phyloP scores from a whole-genome alignment of 495 filamentous ascomycete genomes.

The Aspergillus cavernicola region DNA sequence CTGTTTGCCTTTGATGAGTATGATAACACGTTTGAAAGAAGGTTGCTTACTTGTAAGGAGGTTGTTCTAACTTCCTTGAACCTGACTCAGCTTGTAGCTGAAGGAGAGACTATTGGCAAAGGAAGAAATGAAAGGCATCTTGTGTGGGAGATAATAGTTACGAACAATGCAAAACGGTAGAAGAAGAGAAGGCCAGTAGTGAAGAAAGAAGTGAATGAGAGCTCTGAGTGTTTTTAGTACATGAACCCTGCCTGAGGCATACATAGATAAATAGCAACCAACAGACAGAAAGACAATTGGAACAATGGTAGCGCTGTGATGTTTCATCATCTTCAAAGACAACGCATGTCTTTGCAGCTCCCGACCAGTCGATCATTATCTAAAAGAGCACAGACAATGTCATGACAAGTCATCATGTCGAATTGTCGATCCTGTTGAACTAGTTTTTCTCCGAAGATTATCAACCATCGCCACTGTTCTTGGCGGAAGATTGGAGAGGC shows the following conservation, averaged over 20 bases:
- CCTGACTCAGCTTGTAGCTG: not conserved
- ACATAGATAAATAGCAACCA: too few relatives aligned
- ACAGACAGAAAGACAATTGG: too few relatives aligned
- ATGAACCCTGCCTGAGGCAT: conserved; percentile 1
- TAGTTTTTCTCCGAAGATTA: not conserved
- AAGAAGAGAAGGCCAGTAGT: too few relatives aligned
- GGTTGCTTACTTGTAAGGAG: not conserved
- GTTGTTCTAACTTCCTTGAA: not conserved
- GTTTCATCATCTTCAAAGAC: not conserved
- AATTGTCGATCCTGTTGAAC: not conserved
- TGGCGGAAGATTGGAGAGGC: conserved; percentile 3
- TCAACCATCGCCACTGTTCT: not conserved
- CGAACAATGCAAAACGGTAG: too few relatives aligned
- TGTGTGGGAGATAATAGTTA: too few relatives aligned
- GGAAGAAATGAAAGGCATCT: not conserved
- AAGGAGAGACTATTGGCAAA: not conserved
- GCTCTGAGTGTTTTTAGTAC: too few relatives aligned
- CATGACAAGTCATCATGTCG: too few relatives aligned
- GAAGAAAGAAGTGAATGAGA: too few relatives aligned
- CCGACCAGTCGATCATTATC: not conserved
- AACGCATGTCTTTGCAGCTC: not conserved
- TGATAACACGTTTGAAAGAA: not conserved
- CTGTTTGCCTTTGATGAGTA: not conserved
- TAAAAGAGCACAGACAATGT: too few relatives aligned
- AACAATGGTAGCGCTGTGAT: too few relatives aligned